Evolutionary conservation across 306 rosid species (phyloP).

Genomic region (Vachellia pachyceras): DNA sequence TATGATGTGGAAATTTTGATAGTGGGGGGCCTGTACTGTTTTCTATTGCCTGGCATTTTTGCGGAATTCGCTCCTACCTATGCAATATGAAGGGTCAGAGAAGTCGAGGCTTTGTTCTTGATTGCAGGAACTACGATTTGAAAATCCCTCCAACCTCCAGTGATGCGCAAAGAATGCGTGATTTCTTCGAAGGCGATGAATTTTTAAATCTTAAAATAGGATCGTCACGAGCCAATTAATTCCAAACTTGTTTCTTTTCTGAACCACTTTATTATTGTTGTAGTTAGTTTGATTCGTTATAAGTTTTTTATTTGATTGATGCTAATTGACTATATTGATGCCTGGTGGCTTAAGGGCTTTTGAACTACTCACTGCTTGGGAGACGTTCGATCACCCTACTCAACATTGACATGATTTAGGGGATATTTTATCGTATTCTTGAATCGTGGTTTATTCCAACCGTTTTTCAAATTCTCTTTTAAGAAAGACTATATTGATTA

Average conservation of each 20-base stretch:
- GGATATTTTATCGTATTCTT: too few species aligned
- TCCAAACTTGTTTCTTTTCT: background rate
- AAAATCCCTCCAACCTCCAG: background rate
- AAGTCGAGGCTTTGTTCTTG: background rate
- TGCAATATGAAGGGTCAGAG: background rate
- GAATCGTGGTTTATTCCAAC: too few species aligned
- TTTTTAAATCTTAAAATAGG: background rate
- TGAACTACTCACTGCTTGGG: too few species aligned
- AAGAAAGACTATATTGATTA: too few species aligned
- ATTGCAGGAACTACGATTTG: background rate
- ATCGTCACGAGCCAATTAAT: background rate
- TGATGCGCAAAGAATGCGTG: background rate
- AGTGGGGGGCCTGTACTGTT: background rate
- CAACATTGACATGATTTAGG: too few species aligned
- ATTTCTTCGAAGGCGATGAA: background rate
- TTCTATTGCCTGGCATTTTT: background rate
- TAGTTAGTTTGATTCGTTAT: background rate
- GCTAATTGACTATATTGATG: too few species aligned
- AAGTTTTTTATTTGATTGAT: too few species aligned
- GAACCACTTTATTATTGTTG: background rate
- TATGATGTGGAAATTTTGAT: constrained; percentile 31
- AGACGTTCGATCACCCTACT: too few species aligned
- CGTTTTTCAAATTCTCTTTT: too few species aligned
- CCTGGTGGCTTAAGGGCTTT: too few species aligned
- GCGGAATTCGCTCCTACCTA: background rate